Evolutionary conservation across 805 yeast species (phyloP).

Genomic region (Kluyveromyces dobzhanskii): DNA sequence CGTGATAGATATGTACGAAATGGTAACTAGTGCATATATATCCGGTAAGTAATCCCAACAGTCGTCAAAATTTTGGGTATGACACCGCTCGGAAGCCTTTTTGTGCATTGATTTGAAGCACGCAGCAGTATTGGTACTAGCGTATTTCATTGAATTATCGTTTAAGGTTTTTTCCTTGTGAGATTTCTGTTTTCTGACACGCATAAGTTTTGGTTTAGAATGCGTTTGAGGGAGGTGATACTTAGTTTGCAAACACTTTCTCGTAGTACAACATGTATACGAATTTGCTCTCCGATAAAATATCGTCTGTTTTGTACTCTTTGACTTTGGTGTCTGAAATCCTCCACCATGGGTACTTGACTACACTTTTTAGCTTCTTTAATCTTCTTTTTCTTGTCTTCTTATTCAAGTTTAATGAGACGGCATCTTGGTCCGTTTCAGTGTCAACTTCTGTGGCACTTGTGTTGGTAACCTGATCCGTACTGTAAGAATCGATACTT

Average conservation of each 20-base stretch:
- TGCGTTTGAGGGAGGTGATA: too few species aligned
- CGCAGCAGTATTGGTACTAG: too few species aligned
- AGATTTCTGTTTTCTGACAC: too few species aligned
- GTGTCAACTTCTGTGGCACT: conserved; percentile 13
- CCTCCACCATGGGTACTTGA: conserved; percentile 70
- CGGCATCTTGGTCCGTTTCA: background rate
- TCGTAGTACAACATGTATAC: conserved; percentile 85
- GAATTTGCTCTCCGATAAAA: conserved; percentile 61
- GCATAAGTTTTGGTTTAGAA: too few species aligned
- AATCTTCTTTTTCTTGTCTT: conserved; percentile 28
- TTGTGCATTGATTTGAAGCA: too few species aligned
- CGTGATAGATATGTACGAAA: too few species aligned
- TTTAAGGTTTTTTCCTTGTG: too few species aligned
- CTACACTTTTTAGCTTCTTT: conserved; percentile 47
- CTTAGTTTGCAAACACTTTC: conserved; percentile 24
- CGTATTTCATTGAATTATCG: too few species aligned
- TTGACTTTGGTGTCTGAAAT: conserved; percentile 67
- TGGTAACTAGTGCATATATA: too few species aligned
- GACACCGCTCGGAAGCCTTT: too few species aligned
- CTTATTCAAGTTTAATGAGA: background rate
- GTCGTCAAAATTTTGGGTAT: too few species aligned
- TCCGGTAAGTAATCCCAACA: too few species aligned
- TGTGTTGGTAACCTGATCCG: conserved; percentile 11
- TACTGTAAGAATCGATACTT: conserved; percentile 1
- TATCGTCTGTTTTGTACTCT: conserved; percentile 51